Evolutionary conservation across 164 flowering plant species (phyloP).

Genomic region (Euptelea pleiosperma): DNA sequence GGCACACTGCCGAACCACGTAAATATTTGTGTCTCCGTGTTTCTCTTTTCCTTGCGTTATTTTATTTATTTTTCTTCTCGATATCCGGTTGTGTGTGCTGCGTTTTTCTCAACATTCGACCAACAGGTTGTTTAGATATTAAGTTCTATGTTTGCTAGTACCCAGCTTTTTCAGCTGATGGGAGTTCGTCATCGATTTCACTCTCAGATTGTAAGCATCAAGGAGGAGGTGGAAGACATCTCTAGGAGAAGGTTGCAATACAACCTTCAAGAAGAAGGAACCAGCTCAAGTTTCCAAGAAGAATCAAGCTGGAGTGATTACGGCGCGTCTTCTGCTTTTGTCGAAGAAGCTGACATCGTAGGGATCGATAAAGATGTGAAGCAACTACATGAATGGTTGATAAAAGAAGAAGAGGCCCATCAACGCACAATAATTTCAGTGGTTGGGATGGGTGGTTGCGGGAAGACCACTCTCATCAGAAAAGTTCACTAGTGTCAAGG

Average conservation of each 20-base stretch:
- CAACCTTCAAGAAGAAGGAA: slow-evolving; percentile 1
- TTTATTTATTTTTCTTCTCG: too few species aligned
- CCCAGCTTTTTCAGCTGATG: too few species aligned
- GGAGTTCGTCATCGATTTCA: neutral
- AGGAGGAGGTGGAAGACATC: neutral
- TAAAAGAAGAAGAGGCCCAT: neutral
- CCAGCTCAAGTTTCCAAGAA: neutral
- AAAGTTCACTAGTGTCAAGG: too few species aligned
- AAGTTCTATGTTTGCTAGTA: neutral
- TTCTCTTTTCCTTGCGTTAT: too few species aligned
- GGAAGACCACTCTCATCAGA: too few species aligned
- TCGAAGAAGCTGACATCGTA: neutral
- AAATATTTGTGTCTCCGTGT: too few species aligned
- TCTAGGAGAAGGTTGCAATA: neutral
- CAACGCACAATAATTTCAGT: neutral
- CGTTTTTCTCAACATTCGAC: too few species aligned
- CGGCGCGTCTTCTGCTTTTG: neutral
- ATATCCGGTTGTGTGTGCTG: too few species aligned
- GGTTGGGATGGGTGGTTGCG: neutral
- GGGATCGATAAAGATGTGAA: neutral
- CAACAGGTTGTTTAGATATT: too few species aligned
- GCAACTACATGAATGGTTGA: neutral
- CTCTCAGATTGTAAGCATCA: neutral
- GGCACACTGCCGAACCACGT: too few species aligned
- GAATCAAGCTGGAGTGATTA: neutral